Conservation (phyloP, 495 filamentous ascomycete species). For the Xylaria intraflava region DNA sequence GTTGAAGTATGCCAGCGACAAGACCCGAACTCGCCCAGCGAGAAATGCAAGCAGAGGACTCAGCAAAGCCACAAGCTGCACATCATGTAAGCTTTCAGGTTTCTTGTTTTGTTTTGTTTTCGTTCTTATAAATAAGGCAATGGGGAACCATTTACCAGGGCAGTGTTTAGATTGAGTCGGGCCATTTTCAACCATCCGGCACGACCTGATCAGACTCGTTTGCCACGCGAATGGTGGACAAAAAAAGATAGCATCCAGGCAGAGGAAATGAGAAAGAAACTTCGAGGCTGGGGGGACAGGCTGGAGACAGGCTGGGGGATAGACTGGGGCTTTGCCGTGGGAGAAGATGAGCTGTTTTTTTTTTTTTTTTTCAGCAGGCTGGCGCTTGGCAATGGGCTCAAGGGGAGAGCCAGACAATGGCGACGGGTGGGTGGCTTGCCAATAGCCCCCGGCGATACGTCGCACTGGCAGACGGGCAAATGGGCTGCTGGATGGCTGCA, state of each 20-base stretch:
- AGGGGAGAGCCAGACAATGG: neutral
- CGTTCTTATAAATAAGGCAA: no score
- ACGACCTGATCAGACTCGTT: neutral
- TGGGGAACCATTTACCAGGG: neutral
- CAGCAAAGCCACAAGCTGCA: neutral
- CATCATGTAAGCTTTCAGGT: no score
- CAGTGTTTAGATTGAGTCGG: neutral
- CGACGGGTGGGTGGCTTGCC: neutral
- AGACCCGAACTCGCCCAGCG: neutral
- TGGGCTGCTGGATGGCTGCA: neutral
- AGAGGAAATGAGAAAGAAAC: no score
- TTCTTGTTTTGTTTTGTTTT: no score
- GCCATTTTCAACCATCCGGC: neutral
- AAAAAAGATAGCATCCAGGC: no score
- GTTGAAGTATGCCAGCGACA: constrained; percentile 16
- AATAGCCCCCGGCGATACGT: neutral
- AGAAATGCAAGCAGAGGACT: neutral
- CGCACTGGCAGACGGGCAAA: neutral
- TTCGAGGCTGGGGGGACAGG: no score
- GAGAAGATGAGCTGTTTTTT: neutral
- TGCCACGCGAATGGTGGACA: neutral
- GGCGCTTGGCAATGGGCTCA: neutral
- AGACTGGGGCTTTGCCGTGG: neutral
- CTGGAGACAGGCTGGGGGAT: no score
- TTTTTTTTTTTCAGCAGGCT: neutral